Base-by-base conservation (phyloP, 768 basidiomycete species). In the Leccinum sublutescens region DNA sequence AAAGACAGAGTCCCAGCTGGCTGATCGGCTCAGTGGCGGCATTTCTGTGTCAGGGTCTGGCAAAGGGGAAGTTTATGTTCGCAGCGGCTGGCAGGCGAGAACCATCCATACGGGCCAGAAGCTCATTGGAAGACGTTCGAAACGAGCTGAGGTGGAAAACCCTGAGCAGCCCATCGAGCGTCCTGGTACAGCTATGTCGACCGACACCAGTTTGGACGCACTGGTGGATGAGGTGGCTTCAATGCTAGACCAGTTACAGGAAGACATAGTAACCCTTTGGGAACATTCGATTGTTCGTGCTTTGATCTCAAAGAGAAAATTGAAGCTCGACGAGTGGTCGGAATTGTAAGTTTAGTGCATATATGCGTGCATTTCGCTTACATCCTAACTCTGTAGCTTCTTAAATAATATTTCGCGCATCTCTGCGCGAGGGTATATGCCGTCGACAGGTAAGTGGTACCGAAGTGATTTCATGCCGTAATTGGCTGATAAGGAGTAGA, bases 261-360 rank as follows among this genome's bases (percentile, higher is more conserved):
- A 84, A 17, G 91, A 93, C 67, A 83, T 93, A 67, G 77, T 79
- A 58, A 79, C 84, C 56, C 79, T 94, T 21, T 93, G 91, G 90
- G 76, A 79, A 50, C 86, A 91, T 62, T 82, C 86, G 0, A 80
- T 82, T 9, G 91, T 94, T 54, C 84, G 82, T 67, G 82, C 79
- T 27, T 74, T 93, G 71, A 85, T 91, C 50, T 76, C 77, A 21
- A 85, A 82, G 66, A 80, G 91, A 58, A 85, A 85, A 58, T 73
- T 93, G 52, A 87, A 89, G 66, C 77, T 93, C 53, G 91, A 93
- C 63, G 91, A 94, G 71, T 92, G 91, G 87, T 85, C 89, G 12
- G 91, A 93, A 75, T 94, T 89, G 91, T 93, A 69, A 72, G 91
- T 79, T 47, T 12, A 9, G 47, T 21, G 68, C 65, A 63, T 72